Evolutionary conservation across 2,329 filamentous ascomycete species (phyloP), one percentile per base, ranked within the genome.

Genomic region (Leptoxyphium fumago): DNA sequence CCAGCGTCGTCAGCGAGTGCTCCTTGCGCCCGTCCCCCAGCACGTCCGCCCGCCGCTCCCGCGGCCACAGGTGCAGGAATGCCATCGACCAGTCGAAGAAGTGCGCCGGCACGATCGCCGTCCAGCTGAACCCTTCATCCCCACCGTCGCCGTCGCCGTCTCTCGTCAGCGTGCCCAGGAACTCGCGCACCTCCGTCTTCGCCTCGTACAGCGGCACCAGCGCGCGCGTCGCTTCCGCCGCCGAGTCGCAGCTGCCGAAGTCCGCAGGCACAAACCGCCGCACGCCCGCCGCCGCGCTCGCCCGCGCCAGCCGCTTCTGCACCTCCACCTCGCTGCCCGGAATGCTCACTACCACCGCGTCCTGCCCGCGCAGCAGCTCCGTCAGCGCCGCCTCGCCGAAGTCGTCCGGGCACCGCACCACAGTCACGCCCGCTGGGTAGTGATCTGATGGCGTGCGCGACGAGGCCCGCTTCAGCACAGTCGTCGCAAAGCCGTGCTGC

Each of bases 41-140:
- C 30, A 82, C 66, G 0, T 63, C 71, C 1, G 70, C 73, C 0
- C 64, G 73, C 48, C 70, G 71, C 29, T 62, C 61, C 9, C 62
- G 49, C 38, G 71, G 54, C 46, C 75, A 65, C 47, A 78, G 67
- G 32, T 73, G 74, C 1, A 77, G 54, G 47, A 75, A 69, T 2
- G 69, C 68, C 34, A 79, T 61, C 11, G 69, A 68, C 73, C 71
- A 75, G 53, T 82, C 78, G 54, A 82, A 78, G 58, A 82, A 76
- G 2, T 72, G 61, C 0, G 77, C 75, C 8, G 64, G 72, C 2
- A 75, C 69, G 11, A 82, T 56, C 2, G 65, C 72, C 1, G 74
- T 80, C 77, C 78, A 82, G 28, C 64, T 69, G 48, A 82, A 71
- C n/a, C n/a, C n/a, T n/a, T n/a, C n/a, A n/a, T n/a, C n/a, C n/a